Base-by-base conservation (phyloP, 495 filamentous ascomycete genomes). In the Penicillium manginii region DNA sequence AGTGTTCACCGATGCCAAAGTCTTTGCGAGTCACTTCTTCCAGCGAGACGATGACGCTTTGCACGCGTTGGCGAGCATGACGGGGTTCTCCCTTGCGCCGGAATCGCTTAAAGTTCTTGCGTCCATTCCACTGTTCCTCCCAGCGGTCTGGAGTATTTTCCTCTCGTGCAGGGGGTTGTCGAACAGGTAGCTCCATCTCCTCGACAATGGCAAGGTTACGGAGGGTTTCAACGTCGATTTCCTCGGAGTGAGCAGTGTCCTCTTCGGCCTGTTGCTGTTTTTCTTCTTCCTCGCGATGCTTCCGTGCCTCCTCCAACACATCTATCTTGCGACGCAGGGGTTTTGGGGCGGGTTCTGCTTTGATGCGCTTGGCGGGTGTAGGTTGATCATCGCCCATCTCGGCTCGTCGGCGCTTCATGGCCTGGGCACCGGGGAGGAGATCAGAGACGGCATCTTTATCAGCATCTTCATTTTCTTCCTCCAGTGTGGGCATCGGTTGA, bases 71-170 rank as follows among this genome's bases (percentile, higher is more conserved):
- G 47, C 65, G 82, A 67, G 64, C 66, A 56, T 63, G 70, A 18
- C 57, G 62, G 6, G 80, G 73, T 1, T 79, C 79, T 3, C 81
- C 85, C 47, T 84, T 83, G 55, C 85, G 83, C 4, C 85, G 83
- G 62, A 98, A 98, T 61, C 84, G 88, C 73, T 98, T 98, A 79
- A 97, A 98, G 63, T 98, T 98, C 74, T 92, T 96, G 6, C 93
- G 84, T 0, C 96, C 94, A 67, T 97, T 96, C 96, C 96, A 98
- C 35, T 81, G 78, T 2, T 91, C 87, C 64, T 97, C 86, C 94
- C 96, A 97, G 21, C 92, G 83, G 10, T 83, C 82, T 52, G 81
- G 79, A 31, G 2, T 5, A 15, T 72, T 52, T 77, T 80, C 43
- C 79, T 76, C 52, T 26, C 60, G 46, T 1, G 29, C 17, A 51